phyloP scores from a whole-genome alignment of 2,329 filamentous ascomycete genomes.

The Phyllachora maydis region DNA sequence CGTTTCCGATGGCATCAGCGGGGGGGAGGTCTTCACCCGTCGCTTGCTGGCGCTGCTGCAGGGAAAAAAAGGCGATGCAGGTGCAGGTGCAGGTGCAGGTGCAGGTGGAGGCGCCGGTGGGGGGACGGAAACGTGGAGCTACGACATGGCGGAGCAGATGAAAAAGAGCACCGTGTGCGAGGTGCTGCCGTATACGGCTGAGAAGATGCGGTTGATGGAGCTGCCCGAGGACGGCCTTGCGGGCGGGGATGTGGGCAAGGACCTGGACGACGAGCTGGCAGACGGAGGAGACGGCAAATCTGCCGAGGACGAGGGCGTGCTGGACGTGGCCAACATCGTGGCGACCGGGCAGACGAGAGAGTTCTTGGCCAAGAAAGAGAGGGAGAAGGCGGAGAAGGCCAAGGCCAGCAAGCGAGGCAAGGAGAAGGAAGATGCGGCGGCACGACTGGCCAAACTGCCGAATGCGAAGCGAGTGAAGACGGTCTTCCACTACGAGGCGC shows the following conservation, averaged over 20 bases:
- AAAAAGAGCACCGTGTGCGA: conserved; percentile 48
- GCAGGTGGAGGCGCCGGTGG: no score
- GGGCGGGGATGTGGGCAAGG: conserved; percentile 14
- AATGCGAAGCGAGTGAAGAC: conserved; percentile 53
- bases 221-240: conserved; percentile 18
- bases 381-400: conserved; percentile 49
- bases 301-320: conserved; percentile 44
- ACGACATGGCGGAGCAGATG: conserved; percentile 49
- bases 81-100: no score
- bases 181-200: conserved; percentile 35
- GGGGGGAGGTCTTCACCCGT: conserved; percentile 73
- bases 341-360: conserved; percentile 65
- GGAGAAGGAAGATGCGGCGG: conserved; percentile 30
- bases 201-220: conserved; percentile 22
- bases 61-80: conserved; percentile 26
- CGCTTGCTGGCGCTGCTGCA: conserved; percentile 45
- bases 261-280: conserved; percentile 14
- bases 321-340: conserved; percentile 72
- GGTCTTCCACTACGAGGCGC: conserved; percentile 55
- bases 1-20: conserved; percentile 42
- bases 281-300: conserved; percentile 17
- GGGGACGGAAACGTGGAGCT: no score
- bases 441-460: conserved; percentile 39
- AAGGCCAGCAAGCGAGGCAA: conserved; percentile 40
- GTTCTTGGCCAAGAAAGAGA: conserved; percentile 66